Evolutionary conservation across 495 filamentous ascomycete genomes (phyloP), one percentile per base, ranked within the genome.

Genomic region (Pseudomonodictys pantanalensis): DNA sequence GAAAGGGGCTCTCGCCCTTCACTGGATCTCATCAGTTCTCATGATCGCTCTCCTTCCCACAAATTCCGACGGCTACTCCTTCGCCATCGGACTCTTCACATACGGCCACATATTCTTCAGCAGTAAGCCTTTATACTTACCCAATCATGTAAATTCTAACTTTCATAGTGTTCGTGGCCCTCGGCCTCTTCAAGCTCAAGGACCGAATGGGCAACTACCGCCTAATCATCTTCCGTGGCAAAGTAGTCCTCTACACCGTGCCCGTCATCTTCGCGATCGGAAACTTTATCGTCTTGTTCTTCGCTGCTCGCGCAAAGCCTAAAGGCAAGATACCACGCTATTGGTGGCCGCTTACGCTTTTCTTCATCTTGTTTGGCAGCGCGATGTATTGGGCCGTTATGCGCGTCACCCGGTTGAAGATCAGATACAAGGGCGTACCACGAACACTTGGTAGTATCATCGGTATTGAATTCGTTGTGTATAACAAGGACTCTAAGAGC

Each of bases 51-150:
- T 52, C 32, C 46, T 35, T 20, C 57, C 57, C 7, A 53, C 38
- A 7, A 60, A 43, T 32, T 29, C 57, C 2, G 57, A 60, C 20
- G 57, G 57, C 8, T 60, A 52, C 24, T 45, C 38, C 7, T 60
- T 60, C 24, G 28, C 49, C 1, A 53, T 44, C 23, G 57, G 47
- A 10, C 47, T 60, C n/a, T 60, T 42, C 26, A 60, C 57, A 9
- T 60, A 60, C 26, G 57, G 57, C 17, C 57, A 60, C 18, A 25
- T 59, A 8, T 24, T 59, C 22, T 38, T 51, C 26, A 59, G 46
- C 18, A 43, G 54, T 58, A 48, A 24, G 54, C 18, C 4, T 8
- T 20, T 23, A 18, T 8, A 39, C 44, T 41, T 18, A 10, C 39
- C 18, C 28, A 2, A 35, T 3, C 41, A 11, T 8, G 18, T 24